Evolutionary conservation across 2,329 filamentous ascomycete genomes (phyloP), one percentile per base, ranked within the genome.

Genomic region (Verticillium nonalfalfae): DNA sequence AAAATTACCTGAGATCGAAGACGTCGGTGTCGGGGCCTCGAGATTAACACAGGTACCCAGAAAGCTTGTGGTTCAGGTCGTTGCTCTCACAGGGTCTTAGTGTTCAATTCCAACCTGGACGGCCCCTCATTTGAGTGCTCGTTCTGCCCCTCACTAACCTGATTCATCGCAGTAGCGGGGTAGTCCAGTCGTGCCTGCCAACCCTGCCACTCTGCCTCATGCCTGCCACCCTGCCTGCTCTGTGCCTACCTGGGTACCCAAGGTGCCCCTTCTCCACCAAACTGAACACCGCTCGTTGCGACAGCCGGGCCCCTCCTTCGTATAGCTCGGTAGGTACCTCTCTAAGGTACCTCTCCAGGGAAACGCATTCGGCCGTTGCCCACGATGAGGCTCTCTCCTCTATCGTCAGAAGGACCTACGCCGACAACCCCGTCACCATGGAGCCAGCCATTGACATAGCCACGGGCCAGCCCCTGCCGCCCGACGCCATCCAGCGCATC

Each of bases 401-500:
- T n/a, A 59, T 26, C 40, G 9, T 21, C n/a, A 10, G 18, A 35
- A 2, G 7, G 31, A 38, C 21, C 36, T 18, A 9, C 36, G n/a
- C 10, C 56, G 18, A 39, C 9, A 58, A n/a, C 15, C 31, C 56
- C 50, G 6, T 14, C 54, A 72, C 62, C 58, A 90, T 90, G 87
- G 81, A 86, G 68, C 76, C 81, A 60, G 78, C 45, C 40, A 55
- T 86, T 71, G 90, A 95, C 75, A 90, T 90, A 59, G 81, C 87
- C 61, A 94, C 90, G 26, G 88, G 88, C 68, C 78, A 77, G 38
- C 75, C 87, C 66, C 83, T 92, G 67, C 88, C 90, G 61, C 73
- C 85, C 59, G 90, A 91, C 71, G 89, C 91, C 68, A 94, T 96
- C 76, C 90, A 95, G 76, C 88, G 91, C 73, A 81, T 95, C 72